Percentiles rank a stretch among this genome's conserved stretches.
These are phyloP conservation scores for Starmerella stellata DNA, from an alignment of 805 yeast genomes.

Conservation along the genomic window DNA sequence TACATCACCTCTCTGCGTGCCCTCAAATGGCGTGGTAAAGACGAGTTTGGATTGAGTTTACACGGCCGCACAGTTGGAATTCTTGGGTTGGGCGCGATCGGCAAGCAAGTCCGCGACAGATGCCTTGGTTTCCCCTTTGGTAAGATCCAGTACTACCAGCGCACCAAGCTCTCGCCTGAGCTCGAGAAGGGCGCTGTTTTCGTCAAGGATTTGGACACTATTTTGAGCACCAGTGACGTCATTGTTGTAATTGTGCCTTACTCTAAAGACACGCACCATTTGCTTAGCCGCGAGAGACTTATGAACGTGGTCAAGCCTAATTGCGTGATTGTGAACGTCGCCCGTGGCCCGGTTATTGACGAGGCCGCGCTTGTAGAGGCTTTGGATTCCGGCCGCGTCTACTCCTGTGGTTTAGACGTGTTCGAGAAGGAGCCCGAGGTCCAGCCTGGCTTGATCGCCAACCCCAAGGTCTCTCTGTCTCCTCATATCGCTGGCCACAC, in stretches of 20 bases:
- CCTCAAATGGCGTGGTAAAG: conserved; percentile 33
- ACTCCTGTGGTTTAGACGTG: conserved; percentile 45
- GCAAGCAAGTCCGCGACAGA: conserved; percentile 36
- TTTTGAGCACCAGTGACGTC: conserved; percentile 46
- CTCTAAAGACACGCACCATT: conserved; percentile 51
- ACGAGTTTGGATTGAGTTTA: conserved; percentile 32
- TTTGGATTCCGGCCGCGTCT: conserved; percentile 36
- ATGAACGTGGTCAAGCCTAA: conserved; percentile 53
- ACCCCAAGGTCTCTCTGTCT: conserved; percentile 40
- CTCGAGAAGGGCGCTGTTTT: conserved; percentile 32
- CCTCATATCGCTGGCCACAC: conserved; percentile 87
- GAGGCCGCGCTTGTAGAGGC: conserved; percentile 36
- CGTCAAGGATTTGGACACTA: conserved; percentile 34
- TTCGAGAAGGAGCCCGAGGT: conserved; percentile 47
- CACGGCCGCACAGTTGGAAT: conserved; percentile 35
- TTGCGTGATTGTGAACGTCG: conserved; percentile 62
- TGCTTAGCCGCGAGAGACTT: conserved; percentile 42
- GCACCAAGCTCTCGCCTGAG: conserved; percentile 29
- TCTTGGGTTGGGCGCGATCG: conserved; percentile 47
- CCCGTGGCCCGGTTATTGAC: conserved; percentile 67
- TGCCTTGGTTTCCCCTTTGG: conserved; percentile 32
- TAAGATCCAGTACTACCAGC: conserved; percentile 33
- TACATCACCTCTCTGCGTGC: conserved; percentile 28
- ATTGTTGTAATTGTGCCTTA: conserved; percentile 63
- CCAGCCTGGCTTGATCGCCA: conserved; percentile 33